Evolutionary conservation across 1,139 yeast genomes (phyloP).

Genomic region (Geotrichum reessii): DNA sequence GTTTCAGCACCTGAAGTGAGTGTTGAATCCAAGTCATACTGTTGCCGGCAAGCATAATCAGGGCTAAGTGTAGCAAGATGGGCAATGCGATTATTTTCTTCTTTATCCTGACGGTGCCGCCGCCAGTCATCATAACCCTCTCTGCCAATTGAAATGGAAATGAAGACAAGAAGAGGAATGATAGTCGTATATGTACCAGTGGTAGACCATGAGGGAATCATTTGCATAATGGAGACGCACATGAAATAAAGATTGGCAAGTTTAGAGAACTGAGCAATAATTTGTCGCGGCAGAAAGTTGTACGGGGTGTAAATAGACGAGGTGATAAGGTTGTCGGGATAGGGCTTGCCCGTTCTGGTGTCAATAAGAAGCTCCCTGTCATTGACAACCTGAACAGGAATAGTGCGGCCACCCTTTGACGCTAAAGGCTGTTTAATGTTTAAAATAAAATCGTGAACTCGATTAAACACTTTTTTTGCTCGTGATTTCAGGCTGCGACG

Average conservation of each 20-base stretch:
- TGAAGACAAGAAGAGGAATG: constrained; percentile 77
- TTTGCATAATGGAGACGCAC: constrained; percentile 83
- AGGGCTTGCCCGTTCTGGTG: constrained; percentile 62
- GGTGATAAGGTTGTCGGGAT: constrained; percentile 62
- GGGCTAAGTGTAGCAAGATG: constrained; percentile 33
- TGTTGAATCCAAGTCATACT: constrained; percentile 20
- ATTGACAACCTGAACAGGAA: constrained; percentile 50
- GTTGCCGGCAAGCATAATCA: background rate
- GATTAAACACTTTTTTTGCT: constrained; percentile 12
- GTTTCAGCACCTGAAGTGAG: background rate
- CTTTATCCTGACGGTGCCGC: constrained; percentile 78
- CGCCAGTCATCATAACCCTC: constrained; percentile 93
- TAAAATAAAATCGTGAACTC: constrained; percentile 34
- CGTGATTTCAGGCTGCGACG: constrained; percentile 18
- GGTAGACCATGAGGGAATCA: constrained; percentile 97
- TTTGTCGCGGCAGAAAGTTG: constrained; percentile 81
- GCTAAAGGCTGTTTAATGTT: constrained; percentile 46
- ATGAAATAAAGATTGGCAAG: constrained; percentile 82
- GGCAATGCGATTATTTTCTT: constrained; percentile 66
- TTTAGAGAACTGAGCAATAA: constrained; percentile 86
- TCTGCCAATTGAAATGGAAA: constrained; percentile 83
- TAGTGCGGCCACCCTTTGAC: constrained; percentile 63
- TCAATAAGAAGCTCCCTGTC: constrained; percentile 44
- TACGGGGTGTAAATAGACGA: constrained; percentile 81
- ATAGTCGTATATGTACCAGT: constrained; percentile 96